phyloP scores from a whole-genome alignment of 1,139 yeast species.

The Kodamaea ohmeri region DNA sequence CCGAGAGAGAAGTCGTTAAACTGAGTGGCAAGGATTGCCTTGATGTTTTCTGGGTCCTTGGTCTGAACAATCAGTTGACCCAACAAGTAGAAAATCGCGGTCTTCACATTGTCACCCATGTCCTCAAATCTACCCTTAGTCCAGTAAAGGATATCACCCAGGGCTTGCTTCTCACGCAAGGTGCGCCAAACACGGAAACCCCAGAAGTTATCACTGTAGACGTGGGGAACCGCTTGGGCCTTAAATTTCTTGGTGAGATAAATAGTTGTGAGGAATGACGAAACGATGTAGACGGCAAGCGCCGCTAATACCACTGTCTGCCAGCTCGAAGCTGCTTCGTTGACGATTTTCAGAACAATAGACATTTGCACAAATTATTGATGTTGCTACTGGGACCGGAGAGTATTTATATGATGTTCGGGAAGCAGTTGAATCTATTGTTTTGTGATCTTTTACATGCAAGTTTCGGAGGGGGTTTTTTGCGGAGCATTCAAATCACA shows the following conservation, averaged over 20 bases:
- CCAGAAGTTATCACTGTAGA: constrained; percentile 8
- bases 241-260: constrained; percentile 10
- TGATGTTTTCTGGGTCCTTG: constrained; percentile 23
- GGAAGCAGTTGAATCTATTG: too few relatives aligned
- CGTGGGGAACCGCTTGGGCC: neutral
- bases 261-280: neutral
- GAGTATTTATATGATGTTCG: neutral
- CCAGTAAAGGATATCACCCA: constrained; percentile 15
- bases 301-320: neutral
- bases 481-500: neutral
- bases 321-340: constrained; percentile 5
- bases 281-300: constrained; percentile 7
- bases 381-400: neutral
- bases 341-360: constrained; percentile 2
- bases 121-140: constrained; percentile 5
- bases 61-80: constrained; percentile 17
- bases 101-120: constrained; percentile 3
- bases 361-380: constrained; percentile 3
- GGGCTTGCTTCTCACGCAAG: constrained; percentile 10
- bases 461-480: neutral
- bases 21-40: constrained; percentile 26
- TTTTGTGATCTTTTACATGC: neutral
- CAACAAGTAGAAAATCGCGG: constrained; percentile 38
- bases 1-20: constrained; percentile 26
- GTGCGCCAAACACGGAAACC: constrained; percentile 13